phyloP scores from a whole-genome alignment of 768 basidiomycete species.

The Floccularia luteovirens region DNA sequence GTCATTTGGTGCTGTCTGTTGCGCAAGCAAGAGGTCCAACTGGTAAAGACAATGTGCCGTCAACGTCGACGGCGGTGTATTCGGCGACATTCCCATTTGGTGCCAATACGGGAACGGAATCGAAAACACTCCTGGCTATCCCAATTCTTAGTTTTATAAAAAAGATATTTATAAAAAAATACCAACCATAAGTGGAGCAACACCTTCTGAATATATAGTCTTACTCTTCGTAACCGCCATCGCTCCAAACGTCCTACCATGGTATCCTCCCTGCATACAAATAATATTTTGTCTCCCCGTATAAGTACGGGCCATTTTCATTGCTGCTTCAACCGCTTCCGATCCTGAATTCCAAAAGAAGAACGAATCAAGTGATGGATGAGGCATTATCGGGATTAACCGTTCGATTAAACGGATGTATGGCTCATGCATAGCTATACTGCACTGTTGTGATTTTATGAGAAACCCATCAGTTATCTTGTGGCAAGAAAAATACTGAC shows the following conservation, averaged over 20 bases:
- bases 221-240: conserved; percentile 95
- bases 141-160: conserved; percentile 3
- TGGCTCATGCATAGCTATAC: conserved; percentile 81
- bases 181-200: conserved; percentile 76
- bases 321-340: conserved; percentile 84
- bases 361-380: conserved; percentile 88
- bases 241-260: conserved; percentile 89
- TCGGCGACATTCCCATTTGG: conserved; percentile 53
- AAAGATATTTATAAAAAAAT: not conserved
- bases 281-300: conserved; percentile 88
- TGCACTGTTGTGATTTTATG: conserved; percentile 46
- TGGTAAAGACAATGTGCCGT: conserved; percentile 67
- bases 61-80: conserved; percentile 49
- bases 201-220: conserved; percentile 79
- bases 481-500: conserved; percentile 25
- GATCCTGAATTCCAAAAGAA: conserved; percentile 98
- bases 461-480: not conserved
- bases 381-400: conserved; percentile 83
- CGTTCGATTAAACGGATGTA: conserved; percentile 83
- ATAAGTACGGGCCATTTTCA: conserved; percentile 78
- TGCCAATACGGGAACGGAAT: conserved; percentile 94
- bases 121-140: conserved; percentile 74
- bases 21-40: conserved; percentile 65
- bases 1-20: conserved; percentile 78
- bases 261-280: conserved; percentile 88